Evolutionary conservation across 2,329 filamentous ascomycete species (phyloP), one percentile per base, ranked within the genome.

Genomic region (Aureobasidium sp.): DNA sequence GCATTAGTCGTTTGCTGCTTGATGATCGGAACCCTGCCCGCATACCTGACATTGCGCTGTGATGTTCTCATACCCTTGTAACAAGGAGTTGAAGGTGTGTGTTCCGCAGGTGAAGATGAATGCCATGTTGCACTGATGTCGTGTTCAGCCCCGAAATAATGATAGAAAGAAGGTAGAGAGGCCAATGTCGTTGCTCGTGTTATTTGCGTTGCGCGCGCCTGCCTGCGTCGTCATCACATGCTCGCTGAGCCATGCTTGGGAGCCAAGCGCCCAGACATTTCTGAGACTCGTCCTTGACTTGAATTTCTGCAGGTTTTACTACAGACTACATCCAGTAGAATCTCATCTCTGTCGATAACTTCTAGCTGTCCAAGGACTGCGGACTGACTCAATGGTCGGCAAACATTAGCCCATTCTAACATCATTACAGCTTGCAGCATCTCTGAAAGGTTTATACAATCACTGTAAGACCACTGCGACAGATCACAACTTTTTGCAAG

Each of bases 21-120:
- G 32, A 10, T 21, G 22, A 19, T 30, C 11, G 16, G 7, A 17
- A 49, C 45, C 16, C 30, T 47, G 12, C n/a, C n/a, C 14, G 30
- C 45, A 21, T 29, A 39, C 45, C 25, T 74, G 73, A 59, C 76
- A 79, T 64, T 73, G 72, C 1, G 73, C 71, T 5, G 70, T 73
- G 51, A 78, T 68, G 63, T 75, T 68, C 58, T 77, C 75, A 59
- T 74, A 73, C 58, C 73, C 74, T 40, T 63, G 59, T 51, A 78
- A 67, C 21, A 65, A 58, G 5, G 66, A 71, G 11, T 68, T 67
- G 67, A 78, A 78, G 40, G 73, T 74, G 59, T 76, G 73, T 17
- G 70, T 71, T 55, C 74, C 74, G 61, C 73, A 76, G 0, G 73
- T 75, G 60, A 77, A 75, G 66, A 76, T 70, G 68, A 76, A 72